phyloP scores from a whole-genome alignment of 352 stramenopile species.

The Phytophthora brassicae region DNA sequence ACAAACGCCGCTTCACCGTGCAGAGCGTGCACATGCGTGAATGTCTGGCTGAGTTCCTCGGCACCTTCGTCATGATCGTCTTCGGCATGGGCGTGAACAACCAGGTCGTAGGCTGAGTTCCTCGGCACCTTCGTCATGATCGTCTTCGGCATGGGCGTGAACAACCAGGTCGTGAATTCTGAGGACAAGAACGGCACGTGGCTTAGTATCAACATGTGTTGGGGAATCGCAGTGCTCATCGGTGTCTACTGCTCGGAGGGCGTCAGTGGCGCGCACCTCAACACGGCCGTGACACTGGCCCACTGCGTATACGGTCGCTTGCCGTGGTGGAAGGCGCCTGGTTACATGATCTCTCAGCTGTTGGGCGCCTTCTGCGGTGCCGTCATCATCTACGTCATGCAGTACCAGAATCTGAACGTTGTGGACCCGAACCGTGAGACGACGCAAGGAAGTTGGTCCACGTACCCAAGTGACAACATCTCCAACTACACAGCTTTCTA shows the following conservation, averaged over 20 bases:
- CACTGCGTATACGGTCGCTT: constrained; percentile 43
- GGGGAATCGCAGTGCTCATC: constrained; percentile 52
- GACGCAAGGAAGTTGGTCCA: constrained; percentile 37
- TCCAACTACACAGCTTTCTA: constrained; percentile 51
- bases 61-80: constrained; percentile 47
- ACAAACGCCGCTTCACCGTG: constrained; percentile 29
- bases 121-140: constrained; percentile 49
- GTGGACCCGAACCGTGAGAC: constrained; percentile 40
- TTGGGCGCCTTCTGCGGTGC: constrained; percentile 39
- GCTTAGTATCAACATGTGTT: constrained; percentile 55
- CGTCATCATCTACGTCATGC: constrained; percentile 40
- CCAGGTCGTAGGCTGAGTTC: constrained; percentile 59
- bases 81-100: constrained; percentile 65
- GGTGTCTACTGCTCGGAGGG: constrained; percentile 48
- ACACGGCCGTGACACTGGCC: constrained; percentile 49
- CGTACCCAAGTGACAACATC: constrained; percentile 41
- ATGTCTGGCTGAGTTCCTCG: constrained; percentile 50
- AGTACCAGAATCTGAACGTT: constrained; percentile 46
- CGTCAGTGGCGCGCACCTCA: constrained; percentile 51
- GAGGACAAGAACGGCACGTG: constrained; percentile 47
- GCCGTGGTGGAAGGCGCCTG: constrained; percentile 45
- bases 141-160: constrained; percentile 55
- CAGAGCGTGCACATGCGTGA: constrained; percentile 38
- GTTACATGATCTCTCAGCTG: constrained; percentile 45
- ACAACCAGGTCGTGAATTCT: constrained; percentile 56